These are phyloP conservation scores for Sporisorium scitamineum DNA, from an alignment of 1,284 basidiomycete genomes.

Conservation along the genomic window DNA sequence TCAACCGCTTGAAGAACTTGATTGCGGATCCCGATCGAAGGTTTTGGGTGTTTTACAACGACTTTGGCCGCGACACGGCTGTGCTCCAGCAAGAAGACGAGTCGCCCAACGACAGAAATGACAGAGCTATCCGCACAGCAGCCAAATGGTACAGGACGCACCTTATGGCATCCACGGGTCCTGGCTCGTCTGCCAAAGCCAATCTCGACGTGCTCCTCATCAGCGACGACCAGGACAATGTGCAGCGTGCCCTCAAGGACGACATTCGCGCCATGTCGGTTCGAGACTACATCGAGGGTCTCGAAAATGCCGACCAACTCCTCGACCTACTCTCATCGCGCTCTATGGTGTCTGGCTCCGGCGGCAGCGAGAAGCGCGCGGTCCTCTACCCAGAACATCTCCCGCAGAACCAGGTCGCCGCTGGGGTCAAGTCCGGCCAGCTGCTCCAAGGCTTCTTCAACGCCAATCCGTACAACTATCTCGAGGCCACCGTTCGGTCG, in stretches of 20 bases:
- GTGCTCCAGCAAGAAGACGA: conserved; percentile 56
- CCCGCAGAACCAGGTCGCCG: conserved; percentile 78
- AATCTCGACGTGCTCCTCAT: conserved; percentile 63
- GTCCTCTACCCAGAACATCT: conserved; percentile 77
- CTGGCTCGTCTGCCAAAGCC: conserved; percentile 39
- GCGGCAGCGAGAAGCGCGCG: conserved; percentile 45
- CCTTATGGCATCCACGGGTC: conserved; percentile 44
- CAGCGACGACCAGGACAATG: conserved; percentile 87
- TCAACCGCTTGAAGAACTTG: conserved; percentile 74
- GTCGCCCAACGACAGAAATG: conserved; percentile 67
- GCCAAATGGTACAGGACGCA: conserved; percentile 64
- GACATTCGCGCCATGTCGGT: conserved; percentile 61
- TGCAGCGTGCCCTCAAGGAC: conserved; percentile 73
- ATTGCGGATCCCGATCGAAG: conserved; percentile 65
- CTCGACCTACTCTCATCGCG: conserved; percentile 64
- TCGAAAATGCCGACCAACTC: conserved; percentile 59
- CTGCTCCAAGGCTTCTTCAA: conserved; percentile 94
- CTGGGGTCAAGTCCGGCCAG: conserved; percentile 86
- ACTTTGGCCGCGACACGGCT: conserved; percentile 57
- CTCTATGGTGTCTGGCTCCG: conserved; percentile 30
- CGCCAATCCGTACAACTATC: conserved; percentile 94
- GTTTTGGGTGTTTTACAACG: conserved; percentile 65
- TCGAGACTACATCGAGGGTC: conserved; percentile 65
- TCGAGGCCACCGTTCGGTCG: conserved; percentile 85
- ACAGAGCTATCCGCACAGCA: conserved; percentile 64